Evolutionary conservation across 768 basidiomycete genomes (phyloP), one percentile per base, ranked within the genome.

Genomic region (Collybia sordida): DNA sequence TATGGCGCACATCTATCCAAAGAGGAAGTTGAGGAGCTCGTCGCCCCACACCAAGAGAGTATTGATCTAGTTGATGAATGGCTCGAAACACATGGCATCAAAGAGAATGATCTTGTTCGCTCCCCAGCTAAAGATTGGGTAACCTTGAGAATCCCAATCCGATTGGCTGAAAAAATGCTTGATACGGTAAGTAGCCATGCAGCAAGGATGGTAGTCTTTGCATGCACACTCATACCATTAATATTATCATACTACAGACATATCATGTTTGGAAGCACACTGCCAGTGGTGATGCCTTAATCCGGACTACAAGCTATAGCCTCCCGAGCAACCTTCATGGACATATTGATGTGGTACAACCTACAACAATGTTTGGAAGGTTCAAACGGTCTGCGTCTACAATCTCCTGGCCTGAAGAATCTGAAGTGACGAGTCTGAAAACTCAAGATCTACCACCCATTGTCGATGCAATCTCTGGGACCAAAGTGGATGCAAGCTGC

Each of bases 101-200:
- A 58, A 14, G 77, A 79, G 38, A 61, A 71, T 35, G 72, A 78
- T 48, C 55, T 82, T 18, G 53, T 66, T 36, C 79, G 81, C 7
- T 86, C 87, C 9, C 75, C 83, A 2, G 85, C 86, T 0, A 74
- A 78, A 42, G 88, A 89, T 53, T 90, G 86, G 88, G 68, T 88
- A 11, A 80, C 72, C 5, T 61, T 88, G 35, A 79, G 64, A 11
- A 67, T 88, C 6, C 78, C 86, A 0, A 73, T 90, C 39, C 57
- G 67, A 27, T 53, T 82, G 21, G 87, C 82, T 0, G 88, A 90
- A 64, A 67, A 79, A 55, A 83, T 90, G 80, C 73, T 90, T n/a
- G 69, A 81, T 58, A 85, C 88, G 40, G 86, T 86, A 57, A 58
- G 78, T 59, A 24, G 7, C 6, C 34, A 21, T 12, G 11, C 11